Evolutionary conservation across 768 basidiomycete species (phyloP), one percentile per base, ranked within the genome.

Genomic region (Hypsizygus marmoreus): DNA sequence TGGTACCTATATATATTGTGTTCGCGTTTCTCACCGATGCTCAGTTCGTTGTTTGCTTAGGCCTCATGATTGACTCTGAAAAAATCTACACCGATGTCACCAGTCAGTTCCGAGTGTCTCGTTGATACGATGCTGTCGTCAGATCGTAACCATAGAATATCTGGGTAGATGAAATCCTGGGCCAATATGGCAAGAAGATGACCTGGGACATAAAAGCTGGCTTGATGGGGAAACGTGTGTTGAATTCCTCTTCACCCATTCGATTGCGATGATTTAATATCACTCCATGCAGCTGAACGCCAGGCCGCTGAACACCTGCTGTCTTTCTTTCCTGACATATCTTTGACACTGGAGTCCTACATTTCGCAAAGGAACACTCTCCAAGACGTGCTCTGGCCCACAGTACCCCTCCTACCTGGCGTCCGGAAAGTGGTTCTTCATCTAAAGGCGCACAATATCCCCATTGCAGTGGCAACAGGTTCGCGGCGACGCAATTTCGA

Each of bases 191-290:
- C 20, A 83, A 81, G 50, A 67, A 79, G 51, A 88, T 93, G 85
- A 88, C 87, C 3, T 91, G 89, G 89, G 84, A 88, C 45, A 89
- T 92, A 46, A 91, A 92, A 60, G 83, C 87, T n/a, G 87, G 85
- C 0, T 79, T 87, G 46, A 93, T 92, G 91, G 91, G 91, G 43
- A 88, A 86, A 72, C 80, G 90, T 89, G 43, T 54, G 72, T 43
- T 29, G 19, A 8, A 37, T 7, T 23, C 31, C 35, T 9, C 44
- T 39, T 40, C 10, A 20, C 16, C 43, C 23, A 16, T 11, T 23
- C 26, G 23, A 24, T n/a, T 44, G 29, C 26, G 13, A 32, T 35
- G 28, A 23, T 38, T 36, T 40, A 29, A 24, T 7, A 42, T 28
- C 11, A 19, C 16, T 38, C 16, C 28, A 14, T 24, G 10, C 58